Evolutionary conservation across 176 grass and related monocot species (phyloP).

Genomic region (Zizania latifolia): DNA sequence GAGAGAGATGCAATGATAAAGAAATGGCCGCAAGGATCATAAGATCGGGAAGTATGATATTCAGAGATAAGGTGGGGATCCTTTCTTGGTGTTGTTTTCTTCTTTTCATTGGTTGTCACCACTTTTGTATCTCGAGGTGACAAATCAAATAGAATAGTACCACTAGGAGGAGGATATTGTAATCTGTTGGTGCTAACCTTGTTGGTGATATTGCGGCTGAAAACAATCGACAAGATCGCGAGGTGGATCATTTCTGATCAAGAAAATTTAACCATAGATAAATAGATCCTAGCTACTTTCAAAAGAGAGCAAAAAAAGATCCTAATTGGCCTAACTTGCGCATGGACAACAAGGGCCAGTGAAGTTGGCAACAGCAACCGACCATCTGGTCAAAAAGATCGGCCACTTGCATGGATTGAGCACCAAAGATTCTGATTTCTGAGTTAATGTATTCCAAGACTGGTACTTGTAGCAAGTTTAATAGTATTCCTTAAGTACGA

Average conservation of each 20-base stretch:
- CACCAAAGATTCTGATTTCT: not conserved
- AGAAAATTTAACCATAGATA: not conserved
- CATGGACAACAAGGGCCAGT: not conserved
- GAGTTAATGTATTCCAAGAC: not conserved
- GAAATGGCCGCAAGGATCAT: constrained; percentile 31
- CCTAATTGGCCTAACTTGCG: not conserved
- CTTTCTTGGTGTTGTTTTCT: not conserved
- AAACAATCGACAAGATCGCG: not conserved
- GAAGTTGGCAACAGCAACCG: not conserved
- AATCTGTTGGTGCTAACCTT: not conserved
- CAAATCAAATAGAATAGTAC: not conserved
- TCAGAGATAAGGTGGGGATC: not conserved
- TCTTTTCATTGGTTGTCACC: not conserved
- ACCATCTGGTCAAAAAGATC: not conserved
- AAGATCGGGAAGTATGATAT: constrained; percentile 7
- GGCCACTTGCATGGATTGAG: not conserved
- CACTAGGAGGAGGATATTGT: not conserved
- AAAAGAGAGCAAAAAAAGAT: not conserved
- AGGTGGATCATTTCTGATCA: not conserved
- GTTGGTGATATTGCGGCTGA: not conserved
- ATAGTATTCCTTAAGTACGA: not conserved
- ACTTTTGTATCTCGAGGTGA: not conserved
- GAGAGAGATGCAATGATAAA: not conserved
- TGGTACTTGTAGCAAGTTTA: not conserved
- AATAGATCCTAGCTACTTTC: too few relatives aligned